Conservation (phyloP, 1,284 basidiomycete genomes). For the Coniferiporia sulphurascens region DNA sequence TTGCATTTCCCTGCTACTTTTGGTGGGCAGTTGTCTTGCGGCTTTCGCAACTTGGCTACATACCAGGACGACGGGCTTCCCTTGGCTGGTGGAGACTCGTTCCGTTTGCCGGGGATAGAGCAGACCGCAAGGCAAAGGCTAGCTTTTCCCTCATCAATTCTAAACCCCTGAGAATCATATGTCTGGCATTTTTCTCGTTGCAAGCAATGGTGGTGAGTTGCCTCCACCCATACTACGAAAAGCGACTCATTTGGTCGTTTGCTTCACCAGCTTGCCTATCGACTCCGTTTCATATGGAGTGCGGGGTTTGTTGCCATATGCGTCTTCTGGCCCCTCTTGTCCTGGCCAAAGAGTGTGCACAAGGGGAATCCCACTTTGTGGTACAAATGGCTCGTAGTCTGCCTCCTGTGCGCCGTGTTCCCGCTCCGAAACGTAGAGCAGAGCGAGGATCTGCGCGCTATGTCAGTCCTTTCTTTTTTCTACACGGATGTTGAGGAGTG, state of each 20-base stretch:
- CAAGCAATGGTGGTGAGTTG: constrained; percentile 70
- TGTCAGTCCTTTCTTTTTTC: constrained; percentile 41
- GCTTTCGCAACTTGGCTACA: neutral
- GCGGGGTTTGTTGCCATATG: constrained; percentile 62
- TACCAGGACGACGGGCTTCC: neutral
- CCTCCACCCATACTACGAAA: neutral
- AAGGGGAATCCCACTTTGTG: constrained; percentile 29
- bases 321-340: constrained; percentile 57
- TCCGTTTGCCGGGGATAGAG: neutral
- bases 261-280: constrained; percentile 54
- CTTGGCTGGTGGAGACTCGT: neutral
- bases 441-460: constrained; percentile 53
- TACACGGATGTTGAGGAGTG: neutral
- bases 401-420: constrained; percentile 58
- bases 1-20: constrained; percentile 72
- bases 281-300: constrained; percentile 70
- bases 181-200: constrained; percentile 40
- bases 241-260: neutral
- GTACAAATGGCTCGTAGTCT: constrained; percentile 48
- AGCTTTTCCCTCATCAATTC: neutral
- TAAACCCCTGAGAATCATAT: constrained; percentile 24
- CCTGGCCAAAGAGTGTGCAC: constrained; percentile 38
- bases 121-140: neutral
- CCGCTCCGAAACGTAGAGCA: constrained; percentile 74
- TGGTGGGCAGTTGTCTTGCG: constrained; percentile 42